A percentile compares a stretch with the other conserved stretches of the same genome.
These are phyloP conservation scores for Asterophora lycoperdoides DNA, from an alignment of 768 basidiomycete species.

Conservation along the genomic window DNA sequence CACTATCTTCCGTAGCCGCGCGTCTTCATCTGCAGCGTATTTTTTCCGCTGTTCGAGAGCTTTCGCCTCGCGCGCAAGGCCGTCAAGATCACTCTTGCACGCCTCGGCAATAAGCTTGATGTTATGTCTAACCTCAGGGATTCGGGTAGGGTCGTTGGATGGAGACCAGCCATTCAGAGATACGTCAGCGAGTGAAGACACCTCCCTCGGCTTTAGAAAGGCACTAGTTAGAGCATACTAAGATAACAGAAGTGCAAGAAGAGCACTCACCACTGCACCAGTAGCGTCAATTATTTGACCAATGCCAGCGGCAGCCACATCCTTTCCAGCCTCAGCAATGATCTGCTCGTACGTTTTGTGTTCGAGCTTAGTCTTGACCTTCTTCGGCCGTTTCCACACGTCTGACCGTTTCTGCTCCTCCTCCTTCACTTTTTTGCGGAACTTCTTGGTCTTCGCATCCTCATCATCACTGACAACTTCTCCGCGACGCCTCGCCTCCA, in stretches of 20 bases:
- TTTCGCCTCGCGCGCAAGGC: slow-evolving; percentile 87
- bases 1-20: slow-evolving; percentile 62
- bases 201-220: slow-evolving; percentile 68
- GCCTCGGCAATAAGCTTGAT: slow-evolving; percentile 80
- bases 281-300: slow-evolving; percentile 95
- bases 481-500: slow-evolving; percentile 72
- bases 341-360: slow-evolving; percentile 99
- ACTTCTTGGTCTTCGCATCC: slow-evolving; percentile 42
- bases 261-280: slow-evolving; percentile 71
- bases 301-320: slow-evolving; percentile 47
- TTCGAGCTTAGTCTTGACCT: slow-evolving; percentile 77
- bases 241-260: neutral
- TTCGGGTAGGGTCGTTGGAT: slow-evolving; percentile 78
- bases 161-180: slow-evolving; percentile 80
- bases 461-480: slow-evolving; percentile 76
- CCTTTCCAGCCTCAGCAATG: slow-evolving; percentile 77
- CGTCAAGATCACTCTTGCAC: slow-evolving; percentile 80
- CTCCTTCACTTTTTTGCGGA: slow-evolving; percentile 51
- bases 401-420: slow-evolving; percentile 62
- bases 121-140: slow-evolving; percentile 98
- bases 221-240: slow-evolving; percentile 4
- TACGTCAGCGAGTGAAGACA: slow-evolving; percentile 78
- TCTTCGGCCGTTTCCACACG: slow-evolving; percentile 84
- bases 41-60: slow-evolving; percentile 75
- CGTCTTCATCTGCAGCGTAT: slow-evolving; percentile 67